Conservation (phyloP, 2,329 filamentous ascomycete genomes). For the Aspergillus versicolor region DNA sequence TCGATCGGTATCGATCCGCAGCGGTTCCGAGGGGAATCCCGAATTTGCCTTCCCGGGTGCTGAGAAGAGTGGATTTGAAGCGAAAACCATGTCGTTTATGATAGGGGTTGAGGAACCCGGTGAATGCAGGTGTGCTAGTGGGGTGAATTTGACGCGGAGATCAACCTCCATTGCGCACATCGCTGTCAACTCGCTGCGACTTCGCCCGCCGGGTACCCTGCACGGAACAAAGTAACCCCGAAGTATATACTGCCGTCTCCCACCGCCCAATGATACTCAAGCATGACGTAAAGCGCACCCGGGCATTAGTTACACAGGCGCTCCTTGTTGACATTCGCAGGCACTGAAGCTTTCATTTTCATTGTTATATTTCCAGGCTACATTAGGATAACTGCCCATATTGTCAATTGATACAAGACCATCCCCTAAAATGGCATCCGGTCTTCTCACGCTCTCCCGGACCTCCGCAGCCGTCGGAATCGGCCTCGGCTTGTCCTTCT, state of each 20-base stretch:
- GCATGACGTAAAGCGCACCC: constrained; percentile 3
- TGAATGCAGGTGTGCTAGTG: background rate
- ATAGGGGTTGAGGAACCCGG: background rate
- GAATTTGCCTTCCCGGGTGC: background rate
- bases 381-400: background rate
- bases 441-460: constrained; percentile 25
- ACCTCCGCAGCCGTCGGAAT: constrained; percentile 33
- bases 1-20: background rate
- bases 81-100: background rate
- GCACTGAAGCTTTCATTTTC: background rate
- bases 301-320: background rate
- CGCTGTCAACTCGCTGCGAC: no score
- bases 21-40: background rate
- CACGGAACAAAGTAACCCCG: background rate
- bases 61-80: background rate
- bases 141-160: background rate
- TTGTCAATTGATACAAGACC: constrained; percentile 10
- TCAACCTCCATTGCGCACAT: background rate
- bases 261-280: background rate
- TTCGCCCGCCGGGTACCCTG: background rate
- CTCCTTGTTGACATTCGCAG: constrained; percentile 2
- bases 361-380: background rate
- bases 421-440: constrained; percentile 22
- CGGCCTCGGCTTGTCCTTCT: constrained; percentile 35
- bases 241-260: background rate